Evolutionary conservation across 2,329 filamentous ascomycete species (phyloP).

Genomic region (Ophiostoma quercus): DNA sequence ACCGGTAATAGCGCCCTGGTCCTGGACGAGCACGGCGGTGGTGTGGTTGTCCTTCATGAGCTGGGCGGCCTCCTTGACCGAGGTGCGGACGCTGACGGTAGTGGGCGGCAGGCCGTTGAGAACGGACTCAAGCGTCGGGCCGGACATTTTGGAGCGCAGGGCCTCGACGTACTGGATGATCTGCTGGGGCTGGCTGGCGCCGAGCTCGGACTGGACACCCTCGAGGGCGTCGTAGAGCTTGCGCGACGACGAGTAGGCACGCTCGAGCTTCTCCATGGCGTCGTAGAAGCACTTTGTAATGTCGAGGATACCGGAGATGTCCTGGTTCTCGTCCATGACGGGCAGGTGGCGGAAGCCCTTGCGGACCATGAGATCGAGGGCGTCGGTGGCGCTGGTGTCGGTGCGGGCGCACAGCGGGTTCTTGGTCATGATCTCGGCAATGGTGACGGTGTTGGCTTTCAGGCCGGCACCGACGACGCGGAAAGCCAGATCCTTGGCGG

Average conservation of each 20-base stretch:
- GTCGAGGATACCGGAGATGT: constrained; percentile 95
- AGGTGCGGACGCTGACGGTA: constrained; percentile 91
- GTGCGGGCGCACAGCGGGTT: constrained; percentile 96
- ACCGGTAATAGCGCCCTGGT: constrained; percentile 94
- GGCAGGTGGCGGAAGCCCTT: constrained; percentile 97
- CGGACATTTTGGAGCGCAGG: constrained; percentile 92
- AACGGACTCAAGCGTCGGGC: constrained; percentile 90
- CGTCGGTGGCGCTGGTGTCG: constrained; percentile 96
- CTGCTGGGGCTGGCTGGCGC: constrained; percentile 92
- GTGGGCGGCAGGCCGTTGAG: constrained; percentile 86
- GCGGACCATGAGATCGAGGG: constrained; percentile 93
- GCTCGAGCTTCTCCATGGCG: constrained; percentile 98
- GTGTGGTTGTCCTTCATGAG: constrained; percentile 99
- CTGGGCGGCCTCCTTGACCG: constrained; percentile 89
- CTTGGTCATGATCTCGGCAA: constrained; percentile 99
- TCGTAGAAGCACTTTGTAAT: constrained; percentile 99
- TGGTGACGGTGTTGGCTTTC: constrained; percentile 84
- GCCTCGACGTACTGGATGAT: constrained; percentile 99
- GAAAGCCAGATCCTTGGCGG: constrained; percentile 96
- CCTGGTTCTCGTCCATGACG: constrained; percentile 99
- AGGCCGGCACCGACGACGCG: constrained; percentile 86
- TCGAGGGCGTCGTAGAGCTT: constrained; percentile 97
- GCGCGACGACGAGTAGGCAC: constrained; percentile 94
- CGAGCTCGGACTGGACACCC: constrained; percentile 94
- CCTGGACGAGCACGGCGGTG: constrained; percentile 90